Evolutionary conservation across 306 rosid species (phyloP).

Genomic region (Lathyrus tuberosus): DNA sequence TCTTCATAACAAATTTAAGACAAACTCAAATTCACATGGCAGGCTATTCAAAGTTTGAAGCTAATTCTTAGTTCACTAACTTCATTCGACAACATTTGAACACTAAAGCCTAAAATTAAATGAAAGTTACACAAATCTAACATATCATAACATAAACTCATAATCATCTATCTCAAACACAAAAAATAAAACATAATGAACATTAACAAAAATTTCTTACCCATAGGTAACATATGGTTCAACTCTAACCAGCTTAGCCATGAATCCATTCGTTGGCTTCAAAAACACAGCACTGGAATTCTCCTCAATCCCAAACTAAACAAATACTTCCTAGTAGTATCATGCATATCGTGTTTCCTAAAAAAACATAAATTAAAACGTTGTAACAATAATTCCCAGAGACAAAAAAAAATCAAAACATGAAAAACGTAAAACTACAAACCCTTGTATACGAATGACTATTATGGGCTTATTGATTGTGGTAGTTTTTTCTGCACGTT

Average conservation of each 20-base stretch:
- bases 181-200: conserved; percentile 4
- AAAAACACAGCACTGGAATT: conserved; percentile 68
- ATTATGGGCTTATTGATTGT: no score
- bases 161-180: conserved; percentile 1
- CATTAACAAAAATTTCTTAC: conserved; percentile 41
- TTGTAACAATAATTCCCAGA: background rate
- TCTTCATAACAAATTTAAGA: no score
- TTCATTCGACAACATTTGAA: background rate
- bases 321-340: conserved; percentile 60
- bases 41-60: no score
- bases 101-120: background rate
- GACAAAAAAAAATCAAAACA: background rate
- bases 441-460: no score
- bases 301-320: conserved; percentile 63
- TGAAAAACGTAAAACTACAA: no score
- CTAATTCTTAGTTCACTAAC: no score
- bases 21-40: no score
- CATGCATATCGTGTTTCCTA: conserved; percentile 90
- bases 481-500: no score
- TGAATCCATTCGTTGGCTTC: conserved; percentile 54
- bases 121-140: no score
- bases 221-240: conserved; percentile 94
- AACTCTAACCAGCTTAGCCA: conserved; percentile 69
- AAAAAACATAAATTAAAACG: background rate
- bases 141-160: background rate